A percentile compares a stretch with the other conserved stretches of the same genome.
These are phyloP conservation scores for Nitzschia putrida DNA, from an alignment of 108 stramenopile genomes.

Conservation along the genomic window DNA sequence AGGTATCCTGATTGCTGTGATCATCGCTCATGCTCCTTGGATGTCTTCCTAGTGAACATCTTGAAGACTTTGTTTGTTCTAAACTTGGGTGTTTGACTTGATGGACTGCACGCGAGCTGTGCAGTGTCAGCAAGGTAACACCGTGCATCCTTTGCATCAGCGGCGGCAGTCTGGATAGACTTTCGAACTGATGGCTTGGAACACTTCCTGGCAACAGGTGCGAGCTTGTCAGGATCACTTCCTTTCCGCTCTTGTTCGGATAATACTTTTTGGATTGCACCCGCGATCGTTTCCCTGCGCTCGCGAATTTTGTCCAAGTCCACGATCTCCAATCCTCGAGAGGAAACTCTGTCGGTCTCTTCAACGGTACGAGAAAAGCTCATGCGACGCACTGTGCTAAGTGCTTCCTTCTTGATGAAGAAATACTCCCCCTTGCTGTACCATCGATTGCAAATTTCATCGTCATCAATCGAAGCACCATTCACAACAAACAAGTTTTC, in stretches of 20 bases:
- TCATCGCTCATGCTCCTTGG: too few relatives aligned
- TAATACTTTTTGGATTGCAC: background rate
- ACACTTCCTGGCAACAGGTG: background rate
- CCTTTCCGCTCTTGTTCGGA: background rate
- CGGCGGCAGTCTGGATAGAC: constrained; percentile 3
- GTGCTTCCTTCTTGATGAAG: constrained; percentile 22
- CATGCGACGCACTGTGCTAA: constrained; percentile 4
- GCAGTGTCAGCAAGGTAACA: background rate
- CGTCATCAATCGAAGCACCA: constrained; percentile 4
- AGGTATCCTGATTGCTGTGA: too few relatives aligned
- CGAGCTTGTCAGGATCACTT: constrained; percentile 4
- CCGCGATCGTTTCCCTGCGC: background rate
- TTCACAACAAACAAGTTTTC: too few relatives aligned
- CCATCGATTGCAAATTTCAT: constrained; percentile 9
- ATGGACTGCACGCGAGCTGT: too few relatives aligned
- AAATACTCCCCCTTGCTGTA: constrained; percentile 23
- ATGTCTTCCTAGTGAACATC: too few relatives aligned
- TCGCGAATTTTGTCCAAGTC: background rate
- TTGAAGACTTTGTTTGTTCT: too few relatives aligned
- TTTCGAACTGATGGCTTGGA: background rate
- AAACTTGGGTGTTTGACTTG: too few relatives aligned
- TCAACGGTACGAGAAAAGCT: background rate
- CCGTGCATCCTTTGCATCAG: constrained; percentile 16
- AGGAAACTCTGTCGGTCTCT: constrained; percentile 1
- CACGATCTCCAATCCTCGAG: constrained; percentile 23